Conservation (phyloP, 495 filamentous ascomycete genomes). For the Xylaria grammica region DNA sequence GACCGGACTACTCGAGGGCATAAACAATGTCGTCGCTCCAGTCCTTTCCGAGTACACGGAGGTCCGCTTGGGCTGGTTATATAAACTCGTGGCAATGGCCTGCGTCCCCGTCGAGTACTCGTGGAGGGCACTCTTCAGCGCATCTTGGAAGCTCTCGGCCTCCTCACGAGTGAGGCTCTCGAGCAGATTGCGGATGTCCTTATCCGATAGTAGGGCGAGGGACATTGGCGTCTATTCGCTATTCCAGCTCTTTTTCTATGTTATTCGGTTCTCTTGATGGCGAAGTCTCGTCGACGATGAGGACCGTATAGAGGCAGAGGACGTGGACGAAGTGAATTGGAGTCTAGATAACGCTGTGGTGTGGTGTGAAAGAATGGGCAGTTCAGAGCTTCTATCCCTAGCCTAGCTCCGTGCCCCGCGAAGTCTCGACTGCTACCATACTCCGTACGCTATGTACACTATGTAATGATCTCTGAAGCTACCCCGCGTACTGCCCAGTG, state of each 20-base stretch:
- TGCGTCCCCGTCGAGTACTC: conserved; percentile 78
- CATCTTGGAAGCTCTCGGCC: conserved; percentile 64
- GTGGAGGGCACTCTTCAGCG: conserved; percentile 76
- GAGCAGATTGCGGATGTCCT: conserved; percentile 72
- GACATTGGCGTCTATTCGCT: conserved; percentile 58
- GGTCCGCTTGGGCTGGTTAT: conserved; percentile 79
- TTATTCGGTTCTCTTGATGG: neutral
- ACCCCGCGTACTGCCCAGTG: too few relatives aligned
- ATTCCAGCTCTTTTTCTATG: neutral
- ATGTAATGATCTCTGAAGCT: neutral
- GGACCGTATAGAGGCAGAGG: neutral
- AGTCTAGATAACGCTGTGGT: too few relatives aligned
- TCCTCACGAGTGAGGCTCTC: conserved; percentile 72
- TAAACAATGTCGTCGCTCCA: conserved; percentile 86
- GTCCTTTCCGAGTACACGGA: conserved; percentile 66
- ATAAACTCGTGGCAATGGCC: conserved; percentile 46
- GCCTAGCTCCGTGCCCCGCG: conserved; percentile 4
- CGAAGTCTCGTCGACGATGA: neutral
- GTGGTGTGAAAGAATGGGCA: neutral
- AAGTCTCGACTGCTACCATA: neutral
- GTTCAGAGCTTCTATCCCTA: neutral
- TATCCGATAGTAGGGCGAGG: conserved; percentile 75
- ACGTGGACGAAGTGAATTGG: too few relatives aligned
- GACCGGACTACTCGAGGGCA: conserved; percentile 70
- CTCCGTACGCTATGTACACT: too few relatives aligned